These are phyloP conservation scores for Citrus sp. DNA, from an alignment of 345 rosid genomes.

Conservation along the genomic window DNA sequence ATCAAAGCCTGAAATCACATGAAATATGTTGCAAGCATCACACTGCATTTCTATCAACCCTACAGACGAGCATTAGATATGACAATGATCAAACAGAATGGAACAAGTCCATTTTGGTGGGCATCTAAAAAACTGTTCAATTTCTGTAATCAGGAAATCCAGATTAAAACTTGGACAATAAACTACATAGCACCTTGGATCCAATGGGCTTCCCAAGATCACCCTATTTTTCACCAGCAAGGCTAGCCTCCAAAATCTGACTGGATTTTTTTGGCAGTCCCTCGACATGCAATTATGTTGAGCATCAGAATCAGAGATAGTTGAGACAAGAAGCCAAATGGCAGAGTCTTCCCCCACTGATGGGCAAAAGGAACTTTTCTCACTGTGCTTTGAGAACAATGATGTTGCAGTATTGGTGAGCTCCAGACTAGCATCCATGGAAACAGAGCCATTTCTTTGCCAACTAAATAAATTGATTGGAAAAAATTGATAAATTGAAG, in stretches of 20 bases:
- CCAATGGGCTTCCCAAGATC: conserved; percentile 58
- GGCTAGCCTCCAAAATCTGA: conserved; percentile 69
- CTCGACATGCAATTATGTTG: conserved; percentile 27
- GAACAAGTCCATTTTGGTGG: neutral
- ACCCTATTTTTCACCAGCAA: conserved; percentile 52
- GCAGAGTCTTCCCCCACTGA: conserved; percentile 54
- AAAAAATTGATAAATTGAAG: conserved; percentile 44
- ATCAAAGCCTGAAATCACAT: neutral
- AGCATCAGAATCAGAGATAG: conserved; percentile 33
- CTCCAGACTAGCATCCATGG: conserved; percentile 26
- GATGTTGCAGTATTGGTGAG: conserved; percentile 38
- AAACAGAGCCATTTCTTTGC: conserved; percentile 37
- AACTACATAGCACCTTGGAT: conserved; percentile 54
- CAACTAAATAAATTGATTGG: conserved; percentile 61
- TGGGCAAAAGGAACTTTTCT: conserved; percentile 34
- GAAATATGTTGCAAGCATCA: conserved; percentile 6
- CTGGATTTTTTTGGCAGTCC: conserved; percentile 30
- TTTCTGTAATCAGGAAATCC: neutral
- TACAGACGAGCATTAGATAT: neutral
- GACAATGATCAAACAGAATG: neutral
- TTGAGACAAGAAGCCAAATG: conserved; percentile 69
- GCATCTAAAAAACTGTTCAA: neutral
- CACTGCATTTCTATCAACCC: conserved; percentile 9
- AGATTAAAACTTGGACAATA: conserved; percentile 3
- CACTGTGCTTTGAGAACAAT: conserved; percentile 35